phyloP scores from a whole-genome alignment of 495 filamentous ascomycete species.

The Xylaria grammica region DNA sequence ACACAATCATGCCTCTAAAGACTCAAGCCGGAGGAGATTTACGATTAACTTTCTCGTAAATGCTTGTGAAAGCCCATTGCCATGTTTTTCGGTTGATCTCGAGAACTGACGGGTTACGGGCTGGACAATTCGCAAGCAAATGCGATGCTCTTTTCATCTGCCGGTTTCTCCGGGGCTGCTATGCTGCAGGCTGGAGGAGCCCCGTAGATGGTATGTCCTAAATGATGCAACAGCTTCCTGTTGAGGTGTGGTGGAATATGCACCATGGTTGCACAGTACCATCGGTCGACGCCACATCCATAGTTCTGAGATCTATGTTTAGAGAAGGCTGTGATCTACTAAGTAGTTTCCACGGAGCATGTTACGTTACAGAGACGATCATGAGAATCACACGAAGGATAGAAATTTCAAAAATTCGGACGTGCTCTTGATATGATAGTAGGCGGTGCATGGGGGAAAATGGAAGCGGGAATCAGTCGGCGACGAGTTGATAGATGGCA shows the following conservation, averaged over 20 bases:
- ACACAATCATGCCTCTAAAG: no score
- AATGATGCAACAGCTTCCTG: background rate
- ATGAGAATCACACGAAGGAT: no score
- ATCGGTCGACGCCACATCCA: slow-evolving; percentile 10
- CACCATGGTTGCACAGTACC: slow-evolving; percentile 10
- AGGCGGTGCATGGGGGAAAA: background rate
- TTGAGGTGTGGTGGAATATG: slow-evolving; percentile 12
- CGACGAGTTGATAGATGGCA: background rate
- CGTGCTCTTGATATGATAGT: no score
- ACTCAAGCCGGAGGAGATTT: no score
- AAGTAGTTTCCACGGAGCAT: no score
- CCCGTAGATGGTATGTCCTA: background rate
- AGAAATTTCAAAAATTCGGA: no score
- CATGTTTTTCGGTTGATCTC: background rate
- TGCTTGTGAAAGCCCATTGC: no score
- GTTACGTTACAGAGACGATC: no score
- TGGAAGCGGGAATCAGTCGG: background rate
- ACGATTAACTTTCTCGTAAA: no score
- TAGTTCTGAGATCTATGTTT: background rate
- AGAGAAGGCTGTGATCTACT: background rate
- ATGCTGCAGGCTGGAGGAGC: background rate
- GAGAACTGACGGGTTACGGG: background rate
- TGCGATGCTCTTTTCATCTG: background rate
- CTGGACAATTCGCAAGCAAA: background rate
- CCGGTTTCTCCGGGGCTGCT: background rate